Percentiles rank a stretch among this genome's conserved stretches.
phyloP scores from a whole-genome alignment of 768 basidiomycete species.

The Amanita fuliginea region DNA sequence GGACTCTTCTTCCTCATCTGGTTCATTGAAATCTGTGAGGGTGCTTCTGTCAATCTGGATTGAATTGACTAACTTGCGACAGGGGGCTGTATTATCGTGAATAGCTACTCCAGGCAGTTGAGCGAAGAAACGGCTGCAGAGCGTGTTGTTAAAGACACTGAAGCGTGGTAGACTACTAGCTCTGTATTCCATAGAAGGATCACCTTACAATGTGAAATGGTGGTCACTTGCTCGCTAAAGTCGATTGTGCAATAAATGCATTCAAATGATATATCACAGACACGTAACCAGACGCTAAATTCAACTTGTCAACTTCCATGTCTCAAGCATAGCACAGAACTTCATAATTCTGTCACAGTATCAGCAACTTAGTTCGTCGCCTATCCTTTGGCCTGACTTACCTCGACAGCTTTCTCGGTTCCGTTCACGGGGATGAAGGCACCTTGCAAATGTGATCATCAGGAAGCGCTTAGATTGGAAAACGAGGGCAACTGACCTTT shows the following conservation, averaged over 20 bases:
- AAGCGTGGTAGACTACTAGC: slow-evolving; percentile 24
- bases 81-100: slow-evolving; percentile 40
- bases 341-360: slow-evolving; percentile 20
- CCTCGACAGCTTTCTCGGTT: slow-evolving; percentile 41
- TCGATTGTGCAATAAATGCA: neutral
- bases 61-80: neutral
- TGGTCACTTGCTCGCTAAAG: neutral
- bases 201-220: neutral
- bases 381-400: slow-evolving; percentile 12
- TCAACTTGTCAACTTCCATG: too few species aligned
- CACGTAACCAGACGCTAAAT: neutral
- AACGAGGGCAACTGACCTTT: slow-evolving; percentile 26
- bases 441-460: slow-evolving; percentile 16
- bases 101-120: slow-evolving; percentile 31
- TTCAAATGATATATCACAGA: neutral
- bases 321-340: slow-evolving; percentile 23
- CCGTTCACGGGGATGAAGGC: slow-evolving; percentile 46
- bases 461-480: neutral
- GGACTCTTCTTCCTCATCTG: slow-evolving; percentile 31
- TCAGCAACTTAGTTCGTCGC: neutral
- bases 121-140: slow-evolving; percentile 29
- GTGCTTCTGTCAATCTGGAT: neutral
- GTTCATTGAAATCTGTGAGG: slow-evolving; percentile 39
- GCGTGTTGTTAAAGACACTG: slow-evolving; percentile 30
- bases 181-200: neutral